Conservation (phyloP, 108 stramenopile genomes). For the Nannochloropsis oceanica region DNA sequence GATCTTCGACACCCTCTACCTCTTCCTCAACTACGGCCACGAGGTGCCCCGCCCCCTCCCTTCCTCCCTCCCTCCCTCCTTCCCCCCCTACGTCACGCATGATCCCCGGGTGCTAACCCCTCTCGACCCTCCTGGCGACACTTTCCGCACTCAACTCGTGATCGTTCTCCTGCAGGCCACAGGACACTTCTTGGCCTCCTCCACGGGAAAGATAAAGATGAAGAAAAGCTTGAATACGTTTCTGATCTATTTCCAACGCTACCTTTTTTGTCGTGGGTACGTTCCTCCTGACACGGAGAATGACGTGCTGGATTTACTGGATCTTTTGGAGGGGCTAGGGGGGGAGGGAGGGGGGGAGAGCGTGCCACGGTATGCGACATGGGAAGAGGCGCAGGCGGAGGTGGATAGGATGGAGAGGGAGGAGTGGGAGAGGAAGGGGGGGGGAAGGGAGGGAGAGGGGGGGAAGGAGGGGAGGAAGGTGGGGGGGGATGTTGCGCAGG, state of each 20-base stretch:
- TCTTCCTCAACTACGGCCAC: slow-evolving; percentile 68
- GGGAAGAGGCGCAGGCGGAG: slow-evolving; percentile 18
- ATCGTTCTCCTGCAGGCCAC: slow-evolving; percentile 62
- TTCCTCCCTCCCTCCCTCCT: slow-evolving; percentile 43
- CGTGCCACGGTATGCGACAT: slow-evolving; percentile 5
- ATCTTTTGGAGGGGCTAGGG: slow-evolving; percentile 48
- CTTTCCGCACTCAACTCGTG: slow-evolving; percentile 64
- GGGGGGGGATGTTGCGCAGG: slow-evolving; percentile 7
- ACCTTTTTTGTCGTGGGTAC: slow-evolving; percentile 67
- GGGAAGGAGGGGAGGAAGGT: slow-evolving; percentile 44
- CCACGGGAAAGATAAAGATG: slow-evolving; percentile 39
- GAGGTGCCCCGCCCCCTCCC: slow-evolving; percentile 47
- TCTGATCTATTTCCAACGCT: slow-evolving; percentile 68
- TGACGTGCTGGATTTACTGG: slow-evolving; percentile 72
- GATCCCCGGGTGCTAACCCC: slow-evolving; percentile 69
- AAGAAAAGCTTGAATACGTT: slow-evolving; percentile 44
- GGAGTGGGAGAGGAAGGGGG: neutral
- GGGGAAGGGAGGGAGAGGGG: slow-evolving; percentile 18
- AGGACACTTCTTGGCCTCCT: slow-evolving; percentile 45
- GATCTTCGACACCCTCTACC: slow-evolving; percentile 58
- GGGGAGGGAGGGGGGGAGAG: slow-evolving; percentile 6
- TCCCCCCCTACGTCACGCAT: slow-evolving; percentile 53
- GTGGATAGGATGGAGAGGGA: slow-evolving; percentile 8
- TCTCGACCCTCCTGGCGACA: slow-evolving; percentile 64
- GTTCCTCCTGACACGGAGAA: slow-evolving; percentile 73